Evolutionary conservation across 345 rosid genomes (phyloP), one percentile per base, ranked within the genome.

Genomic region (Citrus hindsii): DNA sequence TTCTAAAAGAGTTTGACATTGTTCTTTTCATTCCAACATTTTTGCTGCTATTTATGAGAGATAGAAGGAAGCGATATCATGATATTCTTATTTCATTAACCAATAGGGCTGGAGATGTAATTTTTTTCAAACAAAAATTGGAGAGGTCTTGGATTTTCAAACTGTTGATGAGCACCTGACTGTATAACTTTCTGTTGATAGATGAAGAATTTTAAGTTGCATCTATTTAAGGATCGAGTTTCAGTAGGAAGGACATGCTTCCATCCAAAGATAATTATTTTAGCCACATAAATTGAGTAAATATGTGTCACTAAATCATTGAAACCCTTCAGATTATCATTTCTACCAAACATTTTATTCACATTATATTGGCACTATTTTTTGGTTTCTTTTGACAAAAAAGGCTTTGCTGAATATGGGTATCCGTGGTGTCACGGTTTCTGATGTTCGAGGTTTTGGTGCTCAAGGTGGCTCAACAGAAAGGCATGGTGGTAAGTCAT

Each of bases 401-500:
- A 82, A 94, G 97, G 95, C 91, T 55, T 79, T 93, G 79, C 77
- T 93, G 77, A 88, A 91, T 75, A 90, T 94, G 83, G 97, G 97
- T 40, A 92, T 92, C 40, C 85, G 97, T 71, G 97, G 98, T 74
- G 97, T 93, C 74, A 94, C 94, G 9, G 92, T 93, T 73, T 94
- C 94, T 74, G 97, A 94, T 86, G 97, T 93, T 79, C 83, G 93
- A 79, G 98, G 98, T 33, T 93, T 92, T 82, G 95, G 98, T 83
- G 89, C 95, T 77, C 94, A 93, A 86, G 98, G 98, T 51, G 94
- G 97, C 67, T 94, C 94, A 58, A 85, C 89, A 2, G 97, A 94
- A 86, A 89, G 94, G 76, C 97, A 89, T 38, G 94, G 92, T 59
- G 98, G 97, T 93, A 82, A 84, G 94, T 79, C 70, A 19, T 76